These are phyloP conservation scores for Botrytis galanthina DNA, from an alignment of 2,329 filamentous ascomycete genomes.

Conservation along the genomic window DNA sequence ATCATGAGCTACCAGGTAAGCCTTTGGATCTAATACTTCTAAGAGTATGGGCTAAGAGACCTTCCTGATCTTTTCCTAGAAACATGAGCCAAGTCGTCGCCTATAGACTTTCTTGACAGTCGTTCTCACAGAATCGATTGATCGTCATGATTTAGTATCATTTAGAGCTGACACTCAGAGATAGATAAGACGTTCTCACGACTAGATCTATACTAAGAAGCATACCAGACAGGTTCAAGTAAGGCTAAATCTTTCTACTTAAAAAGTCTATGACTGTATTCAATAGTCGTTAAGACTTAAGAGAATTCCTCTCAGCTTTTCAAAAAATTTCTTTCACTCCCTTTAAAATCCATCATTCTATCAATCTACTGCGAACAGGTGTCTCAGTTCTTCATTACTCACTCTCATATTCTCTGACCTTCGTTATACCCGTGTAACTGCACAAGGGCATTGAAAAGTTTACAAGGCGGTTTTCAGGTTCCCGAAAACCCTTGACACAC, in stretches of 20 bases:
- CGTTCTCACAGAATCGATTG: neutral
- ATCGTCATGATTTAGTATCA: neutral
- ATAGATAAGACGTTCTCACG: neutral
- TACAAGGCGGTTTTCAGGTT: neutral
- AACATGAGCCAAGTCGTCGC: neutral
- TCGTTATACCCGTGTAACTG: neutral
- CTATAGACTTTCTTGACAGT: neutral
- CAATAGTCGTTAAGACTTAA: neutral
- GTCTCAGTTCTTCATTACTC: neutral
- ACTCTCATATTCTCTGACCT: neutral
- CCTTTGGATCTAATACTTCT: neutral
- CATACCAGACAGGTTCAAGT: neutral
- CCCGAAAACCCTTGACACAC: neutral
- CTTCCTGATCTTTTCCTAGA: neutral
- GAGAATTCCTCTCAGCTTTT: neutral
- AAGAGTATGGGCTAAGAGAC: neutral
- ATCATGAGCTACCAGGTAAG: neutral
- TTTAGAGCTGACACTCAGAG: no score
- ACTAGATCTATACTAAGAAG: neutral
- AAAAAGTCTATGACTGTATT: neutral
- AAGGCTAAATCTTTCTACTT: neutral
- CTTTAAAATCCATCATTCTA: neutral
- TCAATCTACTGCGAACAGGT: neutral
- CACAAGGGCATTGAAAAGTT: neutral
- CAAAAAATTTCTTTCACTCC: no score